phyloP scores from a whole-genome alignment of 129 eudicot species.

The Apium graveolens region DNA sequence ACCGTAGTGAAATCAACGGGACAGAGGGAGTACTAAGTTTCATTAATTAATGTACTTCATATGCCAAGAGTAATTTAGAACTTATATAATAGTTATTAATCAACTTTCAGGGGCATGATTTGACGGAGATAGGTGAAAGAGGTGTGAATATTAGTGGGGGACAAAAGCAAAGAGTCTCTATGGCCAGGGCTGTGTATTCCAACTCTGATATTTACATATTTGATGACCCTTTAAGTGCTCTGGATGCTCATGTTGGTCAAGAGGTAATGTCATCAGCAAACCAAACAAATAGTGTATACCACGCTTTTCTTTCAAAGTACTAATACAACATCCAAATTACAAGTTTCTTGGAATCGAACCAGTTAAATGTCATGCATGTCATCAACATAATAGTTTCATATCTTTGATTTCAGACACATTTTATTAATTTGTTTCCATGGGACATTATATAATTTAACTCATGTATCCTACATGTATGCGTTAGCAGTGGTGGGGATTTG shows the following conservation, averaged over 20 bases:
- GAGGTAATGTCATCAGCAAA: constrained; percentile 41
- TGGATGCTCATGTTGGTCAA: constrained; percentile 89
- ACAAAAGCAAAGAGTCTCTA: constrained; percentile 92
- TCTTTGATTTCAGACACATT: neutral
- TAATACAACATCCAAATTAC: neutral
- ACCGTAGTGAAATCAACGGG: no score
- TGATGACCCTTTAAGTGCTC: constrained; percentile 96
- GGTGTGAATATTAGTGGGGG: constrained; percentile 99
- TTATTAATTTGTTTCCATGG: neutral
- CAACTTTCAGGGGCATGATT: constrained; percentile 71
- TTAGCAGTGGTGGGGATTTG: neutral
- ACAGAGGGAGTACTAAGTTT: no score
- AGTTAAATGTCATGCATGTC: neutral
- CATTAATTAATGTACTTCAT: neutral
- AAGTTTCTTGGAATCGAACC: neutral
- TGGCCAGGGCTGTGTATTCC: constrained; percentile 98
- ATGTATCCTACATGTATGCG: neutral
- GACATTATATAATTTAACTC: neutral
- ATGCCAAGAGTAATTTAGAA: constrained; percentile 8
- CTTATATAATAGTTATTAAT: neutral
- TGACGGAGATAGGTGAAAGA: constrained; percentile 97
- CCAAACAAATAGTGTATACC: neutral
- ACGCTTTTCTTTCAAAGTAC: neutral
- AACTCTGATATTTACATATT: constrained; percentile 84
- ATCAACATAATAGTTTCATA: neutral